Evolutionary conservation across 192 early-diverging fungal species (phyloP).

Genomic region (Neocallimastix lanati): DNA sequence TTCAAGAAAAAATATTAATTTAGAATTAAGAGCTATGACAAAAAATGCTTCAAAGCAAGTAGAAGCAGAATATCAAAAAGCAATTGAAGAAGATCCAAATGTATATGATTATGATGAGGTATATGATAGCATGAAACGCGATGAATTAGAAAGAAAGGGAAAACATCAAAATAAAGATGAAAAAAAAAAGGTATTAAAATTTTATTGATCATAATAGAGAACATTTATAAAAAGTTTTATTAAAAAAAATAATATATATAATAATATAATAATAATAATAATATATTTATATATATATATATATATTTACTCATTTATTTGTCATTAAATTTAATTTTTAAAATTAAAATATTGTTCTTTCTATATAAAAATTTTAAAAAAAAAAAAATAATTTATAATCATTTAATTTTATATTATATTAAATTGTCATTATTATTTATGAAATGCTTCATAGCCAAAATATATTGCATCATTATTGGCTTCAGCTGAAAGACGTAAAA

Average conservation of each 20-base stretch:
- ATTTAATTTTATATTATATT: too few species aligned
- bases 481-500: slow-evolving; percentile 46
- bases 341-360: too few species aligned
- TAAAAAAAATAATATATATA: background rate
- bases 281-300: too few species aligned
- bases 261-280: too few species aligned
- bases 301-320: too few species aligned
- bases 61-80: slow-evolving; percentile 22
- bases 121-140: slow-evolving; percentile 54
- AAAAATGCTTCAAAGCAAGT: background rate
- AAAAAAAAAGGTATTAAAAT: slow-evolving; percentile 24
- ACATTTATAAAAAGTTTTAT: too few species aligned
- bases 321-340: too few species aligned
- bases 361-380: too few species aligned
- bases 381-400: too few species aligned
- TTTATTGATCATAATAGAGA: too few species aligned
- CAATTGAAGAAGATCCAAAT: slow-evolving; percentile 46
- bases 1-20: background rate
- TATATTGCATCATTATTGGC: slow-evolving; percentile 44
- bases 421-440: too few species aligned
- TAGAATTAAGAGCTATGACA: background rate
- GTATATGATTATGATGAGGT: slow-evolving; percentile 64
- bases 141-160: slow-evolving; percentile 25
- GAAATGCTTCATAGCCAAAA: too few species aligned
- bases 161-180: slow-evolving; percentile 16